Evolutionary conservation across 805 yeast genomes (phyloP), one percentile per base, ranked within the genome.

Genomic region (Spathaspora girioi): DNA sequence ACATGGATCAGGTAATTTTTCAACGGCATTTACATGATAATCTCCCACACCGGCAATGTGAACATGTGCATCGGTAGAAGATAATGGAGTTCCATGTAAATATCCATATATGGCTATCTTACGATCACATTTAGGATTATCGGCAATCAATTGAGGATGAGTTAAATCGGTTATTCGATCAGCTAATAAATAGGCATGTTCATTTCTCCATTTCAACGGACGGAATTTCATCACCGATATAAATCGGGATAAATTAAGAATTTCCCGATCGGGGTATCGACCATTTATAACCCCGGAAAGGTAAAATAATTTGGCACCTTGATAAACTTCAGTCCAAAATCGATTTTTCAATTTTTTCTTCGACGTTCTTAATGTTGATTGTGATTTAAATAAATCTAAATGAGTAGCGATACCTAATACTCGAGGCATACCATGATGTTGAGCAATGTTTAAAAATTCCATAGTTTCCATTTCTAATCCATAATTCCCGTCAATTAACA

Each of bases 381-480:
- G 96, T 15, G 88, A 86, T 65, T 88, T 92, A 78, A 94, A 94
- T 47, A 94, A 77, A 69, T 94, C 99, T 62, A 96, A 78, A 74
- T 94, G 99, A 0, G 99, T 94, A 6, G 97, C 87, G 9, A 94
- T 88, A 57, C 98, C 99, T 44, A 94, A 76, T 17, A 94, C 96
- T 60, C 97, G 82, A 42, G 99, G 99, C 92, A 94, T 94, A 69
- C 99, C 99, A 68, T 94, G 99, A 64, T 93, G 97, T 61, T 94
- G 97, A 2, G 97, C 96, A 58, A 94, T 81, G 63, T 94, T 96
- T 56, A 94, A 77, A 64, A 94, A 94, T 70, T 94, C 99, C 98
- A 94, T 96, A 8, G 99, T 94, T 70, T 94, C 99, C 99, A 94
- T 94, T 75, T 94, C 99, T 53, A 94, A 83, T 7, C 99, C 99